Base-by-base conservation (phyloP, 495 filamentous ascomycete species). In the Aspergillus asperescens region DNA sequence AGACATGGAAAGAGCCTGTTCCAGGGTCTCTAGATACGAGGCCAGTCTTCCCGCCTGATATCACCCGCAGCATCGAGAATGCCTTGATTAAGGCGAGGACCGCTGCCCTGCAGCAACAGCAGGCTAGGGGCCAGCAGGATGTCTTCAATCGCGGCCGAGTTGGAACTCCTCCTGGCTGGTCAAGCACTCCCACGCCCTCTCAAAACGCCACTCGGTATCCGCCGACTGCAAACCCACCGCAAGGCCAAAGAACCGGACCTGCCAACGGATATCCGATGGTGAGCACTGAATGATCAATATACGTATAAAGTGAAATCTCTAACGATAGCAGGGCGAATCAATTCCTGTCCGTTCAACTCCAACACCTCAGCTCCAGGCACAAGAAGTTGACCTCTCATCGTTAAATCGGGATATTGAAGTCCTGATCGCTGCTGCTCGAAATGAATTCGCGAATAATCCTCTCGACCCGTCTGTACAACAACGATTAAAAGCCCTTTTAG, bases 1-100 rank as follows among this genome's bases (percentile, higher is more conserved):
- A 89, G 72, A 98, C 93, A 0, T 98, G 93, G 93, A 98, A 96
- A 67, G 87, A 95, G 64, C 89, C 94, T 15, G 89, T 96, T 4
- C 89, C 91, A 0, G 93, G 91, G 16, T 95, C 93, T 10, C 77
- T 92, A 48, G 90, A 94, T 60, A 81, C 82, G 2, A 79, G 86
- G 56, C 92, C 93, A 2, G 92, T 98, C 45, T 98, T 98, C 66
- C 81, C 88, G 13, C 74, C 79, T 10, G 90, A 96, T 20, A 77
- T 86, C 35, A 94, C 89, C 31, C 80, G 88, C 31, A 85, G 86
- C 47, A 97, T 98, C 58, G 93, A 98, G 64, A 95, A 86, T 71
- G 89, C 91, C 13, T 75, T 98, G 52, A 89, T 95, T 62, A 95
- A 90, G 65, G 87, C 86, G 6, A 81, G 86, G 52, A 94, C 89